These are phyloP conservation scores for Plectosphaerella plurivora DNA, from an alignment of 2,329 filamentous ascomycete species.

Conservation along the genomic window DNA sequence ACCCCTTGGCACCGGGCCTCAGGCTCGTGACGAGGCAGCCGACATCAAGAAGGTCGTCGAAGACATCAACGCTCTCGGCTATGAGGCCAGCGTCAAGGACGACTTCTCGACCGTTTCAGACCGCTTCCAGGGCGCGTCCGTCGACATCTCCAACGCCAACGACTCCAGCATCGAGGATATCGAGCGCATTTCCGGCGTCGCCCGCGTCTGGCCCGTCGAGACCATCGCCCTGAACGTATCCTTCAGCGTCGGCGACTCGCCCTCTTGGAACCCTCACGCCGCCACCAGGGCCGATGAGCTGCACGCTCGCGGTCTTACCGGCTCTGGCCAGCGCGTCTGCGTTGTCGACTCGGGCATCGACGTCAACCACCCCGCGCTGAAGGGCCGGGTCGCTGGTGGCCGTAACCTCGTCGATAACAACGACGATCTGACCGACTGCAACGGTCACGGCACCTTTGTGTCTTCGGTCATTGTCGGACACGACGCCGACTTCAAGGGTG, in stretches of 20 bases:
- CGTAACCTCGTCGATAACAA: slow-evolving; percentile 13
- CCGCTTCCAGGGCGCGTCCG: slow-evolving; percentile 7
- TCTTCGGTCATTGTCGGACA: slow-evolving; percentile 8
- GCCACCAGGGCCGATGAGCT: slow-evolving; percentile 12
- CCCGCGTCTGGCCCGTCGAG: slow-evolving; percentile 6
- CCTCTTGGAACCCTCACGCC: slow-evolving; percentile 13
- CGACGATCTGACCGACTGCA: slow-evolving; percentile 11
- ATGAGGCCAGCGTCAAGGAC: slow-evolving; percentile 6
- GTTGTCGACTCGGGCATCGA: slow-evolving; percentile 16
- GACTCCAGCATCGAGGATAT: slow-evolving; percentile 3
- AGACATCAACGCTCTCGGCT: slow-evolving; percentile 6
- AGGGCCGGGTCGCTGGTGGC: slow-evolving; percentile 11
- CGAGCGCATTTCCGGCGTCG: slow-evolving; percentile 2
- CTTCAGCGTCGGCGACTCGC: slow-evolving; percentile 5
- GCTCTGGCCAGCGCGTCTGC: slow-evolving; percentile 13
- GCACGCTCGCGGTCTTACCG: slow-evolving; percentile 13
- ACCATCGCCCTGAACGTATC: slow-evolving; percentile 12
- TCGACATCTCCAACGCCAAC: slow-evolving; percentile 6
- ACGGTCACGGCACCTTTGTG: slow-evolving; percentile 15
- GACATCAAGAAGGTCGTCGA: slow-evolving; percentile 3
- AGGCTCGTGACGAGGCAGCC: slow-evolving; percentile 4
- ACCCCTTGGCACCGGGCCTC: background rate
- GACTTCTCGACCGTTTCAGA: slow-evolving; percentile 7
- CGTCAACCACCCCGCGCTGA: slow-evolving; percentile 9
- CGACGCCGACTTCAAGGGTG: slow-evolving; percentile 10